These are phyloP conservation scores for Saussurea involucrata DNA, from an alignment of 129 eudicot genomes.

Conservation along the genomic window DNA sequence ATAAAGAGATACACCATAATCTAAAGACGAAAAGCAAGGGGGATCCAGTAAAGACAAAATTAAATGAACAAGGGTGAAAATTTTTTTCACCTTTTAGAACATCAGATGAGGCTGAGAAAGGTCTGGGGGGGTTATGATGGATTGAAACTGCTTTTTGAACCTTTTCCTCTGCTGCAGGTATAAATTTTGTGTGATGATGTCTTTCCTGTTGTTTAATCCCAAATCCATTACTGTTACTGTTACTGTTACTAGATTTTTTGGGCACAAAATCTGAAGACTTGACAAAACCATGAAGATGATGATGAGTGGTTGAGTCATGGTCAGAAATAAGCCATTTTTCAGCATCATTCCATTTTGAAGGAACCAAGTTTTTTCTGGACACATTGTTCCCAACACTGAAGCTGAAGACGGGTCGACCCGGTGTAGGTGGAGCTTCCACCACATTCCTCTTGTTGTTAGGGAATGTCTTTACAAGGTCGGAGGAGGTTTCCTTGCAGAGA, in stretches of 20 bases:
- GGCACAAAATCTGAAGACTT: conserved; percentile 15
- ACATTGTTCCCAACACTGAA: conserved; percentile 43
- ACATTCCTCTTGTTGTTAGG: conserved; percentile 39
- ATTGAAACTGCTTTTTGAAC: conserved; percentile 25
- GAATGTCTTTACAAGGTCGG: conserved; percentile 65
- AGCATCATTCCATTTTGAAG: conserved; percentile 93
- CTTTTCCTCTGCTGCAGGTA: conserved; percentile 33
- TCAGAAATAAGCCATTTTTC: conserved; percentile 69
- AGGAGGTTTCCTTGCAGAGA: conserved; percentile 62
- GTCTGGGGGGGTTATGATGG: conserved; percentile 20
- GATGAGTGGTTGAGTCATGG: conserved; percentile 35
- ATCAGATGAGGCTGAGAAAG: conserved; percentile 38
- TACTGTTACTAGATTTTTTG: conserved; percentile 15
- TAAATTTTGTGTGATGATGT: conserved; percentile 11
- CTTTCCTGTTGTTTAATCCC: background rate
- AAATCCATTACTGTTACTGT: background rate
- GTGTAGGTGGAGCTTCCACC: conserved; percentile 71
- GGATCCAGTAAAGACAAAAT: background rate
- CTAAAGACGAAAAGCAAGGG: background rate
- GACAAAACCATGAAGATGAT: conserved; percentile 24
- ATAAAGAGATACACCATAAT: too few species aligned
- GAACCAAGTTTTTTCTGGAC: conserved; percentile 40
- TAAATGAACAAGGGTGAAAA: background rate
- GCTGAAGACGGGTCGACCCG: conserved; percentile 84
- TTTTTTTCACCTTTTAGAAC: conserved; percentile 60